These are phyloP conservation scores for Ceriops zippeliana DNA, from an alignment of 345 rosid genomes.

Conservation along the genomic window DNA sequence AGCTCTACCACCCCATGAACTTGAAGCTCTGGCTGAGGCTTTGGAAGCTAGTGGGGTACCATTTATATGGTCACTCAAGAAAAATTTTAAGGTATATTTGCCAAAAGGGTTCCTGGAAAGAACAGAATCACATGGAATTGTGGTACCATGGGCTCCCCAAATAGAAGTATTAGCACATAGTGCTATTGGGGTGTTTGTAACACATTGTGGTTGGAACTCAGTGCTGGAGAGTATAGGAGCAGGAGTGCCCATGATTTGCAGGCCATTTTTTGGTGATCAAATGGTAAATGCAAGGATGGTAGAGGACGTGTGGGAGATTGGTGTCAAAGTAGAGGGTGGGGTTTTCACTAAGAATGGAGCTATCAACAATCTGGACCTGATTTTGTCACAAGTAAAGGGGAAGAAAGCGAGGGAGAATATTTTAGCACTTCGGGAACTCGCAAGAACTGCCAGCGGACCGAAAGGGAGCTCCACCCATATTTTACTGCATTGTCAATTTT, in stretches of 20 bases:
- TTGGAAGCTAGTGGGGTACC: constrained; percentile 28
- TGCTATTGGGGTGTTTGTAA: constrained; percentile 31
- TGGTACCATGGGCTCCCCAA: constrained; percentile 44
- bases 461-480: constrained; percentile 24
- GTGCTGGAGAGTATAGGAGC: constrained; percentile 33
- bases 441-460: constrained; percentile 8
- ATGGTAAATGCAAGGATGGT: constrained; percentile 36
- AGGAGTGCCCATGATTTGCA: constrained; percentile 39
- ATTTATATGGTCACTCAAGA: constrained; percentile 41
- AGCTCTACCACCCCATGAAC: constrained; percentile 32
- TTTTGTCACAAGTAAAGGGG: constrained; percentile 20
- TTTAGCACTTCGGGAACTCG: constrained; percentile 7
- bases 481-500: constrained; percentile 11
- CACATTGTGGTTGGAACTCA: constrained; percentile 44
- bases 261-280: constrained; percentile 42
- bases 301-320: constrained; percentile 30
- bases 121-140: constrained; percentile 24
- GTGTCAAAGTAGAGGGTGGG: constrained; percentile 18
- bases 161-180: constrained; percentile 20
- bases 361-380: constrained; percentile 5
- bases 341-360: constrained; percentile 18
- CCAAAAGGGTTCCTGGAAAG: constrained; percentile 38
- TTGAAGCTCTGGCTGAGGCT: constrained; percentile 34
- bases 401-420: constrained; percentile 22
- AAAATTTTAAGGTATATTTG: constrained; percentile 17